phyloP scores from a whole-genome alignment of 2,329 filamentous ascomycete genomes.

The Colletotrichum sidae region DNA sequence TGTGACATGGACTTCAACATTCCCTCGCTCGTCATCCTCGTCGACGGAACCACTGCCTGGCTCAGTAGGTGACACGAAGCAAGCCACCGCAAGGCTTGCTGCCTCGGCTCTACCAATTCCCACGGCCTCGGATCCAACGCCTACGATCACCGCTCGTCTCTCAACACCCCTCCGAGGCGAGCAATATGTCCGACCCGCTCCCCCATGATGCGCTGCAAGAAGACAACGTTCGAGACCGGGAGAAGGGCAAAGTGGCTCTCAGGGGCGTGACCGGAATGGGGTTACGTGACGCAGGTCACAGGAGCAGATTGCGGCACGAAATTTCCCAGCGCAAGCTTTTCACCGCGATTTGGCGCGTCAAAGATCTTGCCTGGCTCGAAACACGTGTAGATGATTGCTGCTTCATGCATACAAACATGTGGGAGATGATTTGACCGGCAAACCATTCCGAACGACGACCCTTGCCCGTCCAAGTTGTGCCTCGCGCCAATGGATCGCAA shows the following conservation, averaged over 20 bases:
- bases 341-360: too few species aligned
- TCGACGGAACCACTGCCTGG: background rate
- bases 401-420: background rate
- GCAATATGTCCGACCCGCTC: background rate
- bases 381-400: conserved; percentile 24
- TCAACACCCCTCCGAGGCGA: background rate
- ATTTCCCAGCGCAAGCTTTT: too few species aligned
- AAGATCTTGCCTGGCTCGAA: background rate
- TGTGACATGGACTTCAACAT: too few species aligned
- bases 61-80: conserved; percentile 9
- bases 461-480: conserved; percentile 1
- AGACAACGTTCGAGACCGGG: too few species aligned
- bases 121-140: background rate
- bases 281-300: too few species aligned
- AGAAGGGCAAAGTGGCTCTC: too few species aligned
- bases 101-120: conserved; percentile 3
- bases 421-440: background rate
- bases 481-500: conserved; percentile 11
- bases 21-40: background rate
- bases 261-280: too few species aligned
- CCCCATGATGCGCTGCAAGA: too few species aligned
- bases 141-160: too few species aligned
- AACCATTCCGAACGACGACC: background rate
- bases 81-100: background rate
- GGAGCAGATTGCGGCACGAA: too few species aligned